Percentiles rank a stretch among this genome's conserved stretches.
Evolutionary conservation across 352 stramenopile genomes (phyloP).

Genomic region (Globisporangium nunn): DNA sequence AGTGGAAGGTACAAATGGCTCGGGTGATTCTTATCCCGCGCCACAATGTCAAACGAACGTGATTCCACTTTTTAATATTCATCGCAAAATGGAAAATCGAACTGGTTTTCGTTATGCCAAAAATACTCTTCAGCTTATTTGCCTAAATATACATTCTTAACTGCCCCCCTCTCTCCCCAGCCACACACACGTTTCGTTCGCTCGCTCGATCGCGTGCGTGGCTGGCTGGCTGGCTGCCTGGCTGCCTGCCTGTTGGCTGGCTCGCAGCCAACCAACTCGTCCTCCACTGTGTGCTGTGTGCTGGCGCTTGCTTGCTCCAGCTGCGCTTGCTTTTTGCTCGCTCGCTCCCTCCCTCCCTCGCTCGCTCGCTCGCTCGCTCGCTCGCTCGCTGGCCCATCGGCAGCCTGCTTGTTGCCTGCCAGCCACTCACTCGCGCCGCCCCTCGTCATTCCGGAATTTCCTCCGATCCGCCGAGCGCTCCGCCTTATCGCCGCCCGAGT

Average conservation of each 20-base stretch:
- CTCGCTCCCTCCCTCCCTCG: too few species aligned
- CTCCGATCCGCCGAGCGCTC: slow-evolving; percentile 30
- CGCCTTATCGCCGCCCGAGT: slow-evolving; percentile 8
- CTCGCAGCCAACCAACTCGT: neutral
- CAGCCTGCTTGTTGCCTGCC: neutral
- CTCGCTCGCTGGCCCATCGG: too few species aligned
- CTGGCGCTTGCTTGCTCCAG: too few species aligned
- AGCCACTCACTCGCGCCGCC: neutral
- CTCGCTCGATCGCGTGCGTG: neutral
- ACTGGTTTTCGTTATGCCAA: neutral
- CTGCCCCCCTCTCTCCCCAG: neutral
- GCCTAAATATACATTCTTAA: neutral
- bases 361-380: too few species aligned
- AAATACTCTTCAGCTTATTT: neutral
- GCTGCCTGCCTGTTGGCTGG: neutral
- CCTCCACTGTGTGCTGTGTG: neutral
- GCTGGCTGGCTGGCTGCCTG: neutral
- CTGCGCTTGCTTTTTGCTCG: too few species aligned
- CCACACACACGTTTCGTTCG: neutral
- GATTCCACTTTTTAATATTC: too few species aligned
- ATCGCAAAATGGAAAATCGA: neutral
- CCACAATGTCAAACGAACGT: too few species aligned
- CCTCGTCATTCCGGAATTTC: slow-evolving; percentile 77
- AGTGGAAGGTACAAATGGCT: too few species aligned
- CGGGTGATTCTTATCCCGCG: too few species aligned